A percentile compares a stretch with the other conserved stretches of the same genome.
Conservation (phyloP, 2,329 filamentous ascomycete genomes). For the Dactylellina parvicollis region DNA sequence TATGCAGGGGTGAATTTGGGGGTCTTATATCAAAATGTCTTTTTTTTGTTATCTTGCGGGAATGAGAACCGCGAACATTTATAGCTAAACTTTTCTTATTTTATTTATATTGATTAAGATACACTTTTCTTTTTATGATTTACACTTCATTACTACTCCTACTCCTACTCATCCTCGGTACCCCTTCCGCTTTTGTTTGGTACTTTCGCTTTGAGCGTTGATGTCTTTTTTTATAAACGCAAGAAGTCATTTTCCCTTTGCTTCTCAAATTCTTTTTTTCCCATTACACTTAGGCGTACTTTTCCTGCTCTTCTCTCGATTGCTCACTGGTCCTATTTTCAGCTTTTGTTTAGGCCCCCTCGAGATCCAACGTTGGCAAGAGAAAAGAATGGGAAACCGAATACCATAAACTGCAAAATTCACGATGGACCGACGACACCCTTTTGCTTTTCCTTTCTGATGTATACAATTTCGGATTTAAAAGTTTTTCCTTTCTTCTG, state of each 20-base stretch:
- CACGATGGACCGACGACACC: not conserved
- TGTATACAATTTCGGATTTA: slow-evolving; percentile 24
- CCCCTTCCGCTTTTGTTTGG: not conserved
- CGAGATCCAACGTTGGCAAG: not conserved
- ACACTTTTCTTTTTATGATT: not conserved
- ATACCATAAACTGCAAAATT: not conserved
- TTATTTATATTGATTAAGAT: slow-evolving; percentile 1
- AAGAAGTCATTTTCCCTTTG: not conserved
- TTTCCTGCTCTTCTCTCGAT: not conserved
- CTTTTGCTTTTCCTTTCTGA: not conserved
- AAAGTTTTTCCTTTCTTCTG: too few relatives aligned
- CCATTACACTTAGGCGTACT: not conserved
- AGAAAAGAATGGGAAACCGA: not conserved
- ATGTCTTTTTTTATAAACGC: slow-evolving; percentile 3
- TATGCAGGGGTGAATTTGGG: too few relatives aligned
- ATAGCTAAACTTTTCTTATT: slow-evolving; percentile 6
- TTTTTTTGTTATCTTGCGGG: not conserved
- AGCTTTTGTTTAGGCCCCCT: not conserved
- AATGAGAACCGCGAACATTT: not conserved
- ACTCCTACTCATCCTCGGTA: not conserved
- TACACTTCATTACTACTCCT: not conserved
- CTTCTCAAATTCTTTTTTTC: not conserved
- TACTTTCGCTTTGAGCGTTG: slow-evolving; percentile 8
- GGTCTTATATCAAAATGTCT: too few relatives aligned
- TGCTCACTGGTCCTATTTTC: not conserved